Conservation (phyloP, 768 basidiomycete species). For the Exidia glandulosa region DNA sequence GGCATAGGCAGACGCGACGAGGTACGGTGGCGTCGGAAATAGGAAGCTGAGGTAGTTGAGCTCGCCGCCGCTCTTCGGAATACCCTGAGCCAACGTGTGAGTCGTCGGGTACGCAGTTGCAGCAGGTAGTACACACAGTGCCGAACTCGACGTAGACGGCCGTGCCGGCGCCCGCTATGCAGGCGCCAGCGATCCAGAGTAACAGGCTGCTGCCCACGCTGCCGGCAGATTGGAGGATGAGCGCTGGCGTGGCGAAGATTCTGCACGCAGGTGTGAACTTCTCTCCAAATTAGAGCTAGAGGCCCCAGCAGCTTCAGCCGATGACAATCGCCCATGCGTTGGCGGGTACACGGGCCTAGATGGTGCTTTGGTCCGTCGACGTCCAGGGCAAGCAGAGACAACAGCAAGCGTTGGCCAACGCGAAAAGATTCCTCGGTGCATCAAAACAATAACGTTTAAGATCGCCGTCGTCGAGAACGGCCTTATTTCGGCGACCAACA, state of each 20-base stretch:
- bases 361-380: too few relatives aligned
- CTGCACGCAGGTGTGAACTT: not conserved
- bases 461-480: too few relatives aligned
- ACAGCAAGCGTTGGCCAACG: too few relatives aligned
- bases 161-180: constrained; percentile 54
- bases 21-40: constrained; percentile 49
- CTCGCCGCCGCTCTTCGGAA: constrained; percentile 64
- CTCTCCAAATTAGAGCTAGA: too few relatives aligned
- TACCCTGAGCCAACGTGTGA: constrained; percentile 32
- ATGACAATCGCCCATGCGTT: too few relatives aligned
- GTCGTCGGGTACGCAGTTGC: not conserved
- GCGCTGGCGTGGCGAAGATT: constrained; percentile 60
- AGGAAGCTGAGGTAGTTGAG: constrained; percentile 68
- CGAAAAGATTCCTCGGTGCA: too few relatives aligned
- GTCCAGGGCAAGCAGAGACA: too few relatives aligned
- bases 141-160: constrained; percentile 68
- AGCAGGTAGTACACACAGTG: constrained; percentile 32
- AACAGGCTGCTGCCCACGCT: constrained; percentile 57
- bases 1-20: constrained; percentile 49
- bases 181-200: constrained; percentile 62
- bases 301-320: too few relatives aligned
- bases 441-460: too few relatives aligned
- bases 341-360: too few relatives aligned
- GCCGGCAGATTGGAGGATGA: constrained; percentile 53
- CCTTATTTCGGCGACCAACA: too few relatives aligned